Evolutionary conservation across 2,329 filamentous ascomycete species (phyloP).

Genomic region (Xylaria sp.): DNA sequence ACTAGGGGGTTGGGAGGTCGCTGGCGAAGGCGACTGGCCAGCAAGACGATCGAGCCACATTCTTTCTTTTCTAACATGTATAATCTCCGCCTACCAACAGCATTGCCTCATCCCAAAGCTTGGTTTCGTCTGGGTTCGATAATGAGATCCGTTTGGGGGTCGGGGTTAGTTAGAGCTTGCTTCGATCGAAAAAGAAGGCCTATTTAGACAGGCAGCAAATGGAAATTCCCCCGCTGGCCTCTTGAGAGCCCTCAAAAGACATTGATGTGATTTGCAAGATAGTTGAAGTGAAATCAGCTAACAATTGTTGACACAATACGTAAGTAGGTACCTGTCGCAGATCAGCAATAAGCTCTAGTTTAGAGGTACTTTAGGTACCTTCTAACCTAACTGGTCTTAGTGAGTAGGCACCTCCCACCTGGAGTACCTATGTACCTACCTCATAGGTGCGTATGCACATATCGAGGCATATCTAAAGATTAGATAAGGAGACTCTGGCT

Average conservation of each 20-base stretch:
- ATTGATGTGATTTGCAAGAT: constrained; percentile 1
- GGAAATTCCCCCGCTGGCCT: neutral
- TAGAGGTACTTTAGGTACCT: too few relatives aligned
- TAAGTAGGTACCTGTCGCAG: neutral
- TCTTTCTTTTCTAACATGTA: constrained; percentile 45
- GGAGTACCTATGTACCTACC: too few relatives aligned
- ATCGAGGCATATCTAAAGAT: too few relatives aligned
- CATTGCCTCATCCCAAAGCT: constrained; percentile 27
- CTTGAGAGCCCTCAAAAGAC: neutral
- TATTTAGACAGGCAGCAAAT: neutral
- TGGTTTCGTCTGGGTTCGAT: constrained; percentile 27
- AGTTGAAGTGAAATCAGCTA: constrained; percentile 4
- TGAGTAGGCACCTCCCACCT: too few relatives aligned
- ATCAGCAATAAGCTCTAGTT: neutral
- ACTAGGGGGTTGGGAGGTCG: constrained; percentile 64
- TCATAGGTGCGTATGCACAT: too few relatives aligned
- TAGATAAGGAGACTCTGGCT: too few relatives aligned
- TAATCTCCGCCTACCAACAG: constrained; percentile 38
- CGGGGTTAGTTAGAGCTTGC: neutral
- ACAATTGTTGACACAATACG: neutral
- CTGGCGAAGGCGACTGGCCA: constrained; percentile 73
- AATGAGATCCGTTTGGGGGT: neutral
- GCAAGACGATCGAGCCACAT: constrained; percentile 96
- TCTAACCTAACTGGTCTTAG: too few relatives aligned
- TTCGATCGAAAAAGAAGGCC: neutral